A percentile compares a stretch with the other conserved stretches of the same genome.
Conservation (phyloP, 2,329 filamentous ascomycete genomes). For the Aspergillus chevalieri region DNA sequence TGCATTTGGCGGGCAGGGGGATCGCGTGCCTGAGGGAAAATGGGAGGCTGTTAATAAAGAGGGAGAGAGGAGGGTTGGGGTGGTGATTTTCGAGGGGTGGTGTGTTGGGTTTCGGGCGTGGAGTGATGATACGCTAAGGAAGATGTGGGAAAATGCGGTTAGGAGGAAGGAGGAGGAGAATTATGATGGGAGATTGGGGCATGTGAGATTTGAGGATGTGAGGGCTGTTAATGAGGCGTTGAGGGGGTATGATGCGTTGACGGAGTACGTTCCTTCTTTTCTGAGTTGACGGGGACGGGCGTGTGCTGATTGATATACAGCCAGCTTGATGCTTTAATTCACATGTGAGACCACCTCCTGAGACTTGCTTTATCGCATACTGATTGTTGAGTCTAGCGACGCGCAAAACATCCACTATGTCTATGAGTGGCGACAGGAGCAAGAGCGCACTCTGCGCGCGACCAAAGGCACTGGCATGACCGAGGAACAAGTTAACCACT, state of each 20-base stretch:
- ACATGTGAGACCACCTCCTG: conserved; percentile 44
- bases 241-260: conserved; percentile 54
- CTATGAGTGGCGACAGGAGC: conserved; percentile 76
- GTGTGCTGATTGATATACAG: conserved; percentile 20
- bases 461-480: conserved; percentile 72
- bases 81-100: conserved; percentile 86
- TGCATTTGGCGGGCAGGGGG: conserved; percentile 66
- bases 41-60: conserved; percentile 54
- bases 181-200: conserved; percentile 48
- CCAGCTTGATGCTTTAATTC: conserved; percentile 58
- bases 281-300: neutral
- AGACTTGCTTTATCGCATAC: neutral
- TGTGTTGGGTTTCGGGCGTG: conserved; percentile 75
- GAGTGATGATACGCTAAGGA: conserved; percentile 47
- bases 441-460: conserved; percentile 65
- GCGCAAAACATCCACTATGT: conserved; percentile 68
- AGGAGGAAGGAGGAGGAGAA: conserved; percentile 42
- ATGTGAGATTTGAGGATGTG: conserved; percentile 52
- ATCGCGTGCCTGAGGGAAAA: conserved; percentile 56
- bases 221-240: conserved; percentile 55
- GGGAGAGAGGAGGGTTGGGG: conserved; percentile 39
- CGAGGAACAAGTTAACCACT: conserved; percentile 68
- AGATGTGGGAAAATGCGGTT: conserved; percentile 48
- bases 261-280: conserved; percentile 35
- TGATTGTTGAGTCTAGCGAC: conserved; percentile 42